Conservation (phyloP, 2,329 filamentous ascomycete genomes). For the Talaromyces funiculosus region DNA sequence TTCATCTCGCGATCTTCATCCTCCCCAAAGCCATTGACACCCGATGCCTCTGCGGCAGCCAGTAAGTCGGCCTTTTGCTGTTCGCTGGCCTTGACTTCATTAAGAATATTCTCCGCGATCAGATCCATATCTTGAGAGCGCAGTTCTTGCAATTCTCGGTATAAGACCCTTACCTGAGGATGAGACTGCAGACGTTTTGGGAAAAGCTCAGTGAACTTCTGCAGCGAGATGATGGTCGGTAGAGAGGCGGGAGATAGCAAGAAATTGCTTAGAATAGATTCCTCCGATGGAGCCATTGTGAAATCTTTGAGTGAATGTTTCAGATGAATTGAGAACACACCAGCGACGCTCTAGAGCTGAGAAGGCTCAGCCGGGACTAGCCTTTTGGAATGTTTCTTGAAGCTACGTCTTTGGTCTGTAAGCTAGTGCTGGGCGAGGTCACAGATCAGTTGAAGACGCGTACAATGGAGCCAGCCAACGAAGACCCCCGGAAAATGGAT, state of each 20-base stretch:
- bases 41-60: slow-evolving; percentile 26
- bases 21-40: slow-evolving; percentile 28
- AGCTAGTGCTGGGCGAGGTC: not conserved
- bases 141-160: slow-evolving; percentile 72
- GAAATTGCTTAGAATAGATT: slow-evolving; percentile 69
- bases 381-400: no score
- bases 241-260: slow-evolving; percentile 70
- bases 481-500: not conserved
- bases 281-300: slow-evolving; percentile 57
- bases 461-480: not conserved
- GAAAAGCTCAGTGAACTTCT: slow-evolving; percentile 72
- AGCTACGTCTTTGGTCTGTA: not conserved
- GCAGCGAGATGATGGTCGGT: slow-evolving; percentile 65
- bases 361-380: not conserved
- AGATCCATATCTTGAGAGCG: slow-evolving; percentile 63
- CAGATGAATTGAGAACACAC: not conserved
- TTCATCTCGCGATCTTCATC: slow-evolving; percentile 36
- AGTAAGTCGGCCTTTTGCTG: slow-evolving; percentile 35
- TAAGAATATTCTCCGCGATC: slow-evolving; percentile 52
- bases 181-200: slow-evolving; percentile 61
- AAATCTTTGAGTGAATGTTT: not conserved
- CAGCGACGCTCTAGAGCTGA: not conserved
- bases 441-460: not conserved
- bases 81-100: slow-evolving; percentile 32
- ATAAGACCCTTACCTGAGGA: slow-evolving; percentile 64